Base-by-base conservation (phyloP, 1,139 yeast genomes). In the Taphrina pruni region DNA sequence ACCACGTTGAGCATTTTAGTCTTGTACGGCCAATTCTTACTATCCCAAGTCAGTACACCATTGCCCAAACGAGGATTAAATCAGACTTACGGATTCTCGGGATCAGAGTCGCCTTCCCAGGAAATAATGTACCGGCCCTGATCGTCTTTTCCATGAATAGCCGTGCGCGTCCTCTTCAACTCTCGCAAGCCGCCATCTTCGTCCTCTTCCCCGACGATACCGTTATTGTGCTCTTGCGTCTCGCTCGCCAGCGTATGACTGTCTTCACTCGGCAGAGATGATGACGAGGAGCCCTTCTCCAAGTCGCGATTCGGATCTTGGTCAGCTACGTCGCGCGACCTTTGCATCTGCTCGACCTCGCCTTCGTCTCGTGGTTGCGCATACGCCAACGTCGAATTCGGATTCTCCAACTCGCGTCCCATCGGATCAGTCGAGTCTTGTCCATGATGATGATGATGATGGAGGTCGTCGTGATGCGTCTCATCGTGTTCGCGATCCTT, bases 21-120 rank as follows among this genome's bases (percentile, higher is more conserved):
- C 32, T 32, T 8, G 55, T 45, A 32, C 41, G 64, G 64, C 64
- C 64, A 60, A 36, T 60, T 60, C 36, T 56, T 56, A 6, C 60
- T 56, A 26, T 12, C 26, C 36, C 48, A 6, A 26, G 38, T 50
- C 55, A 50, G 55, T 35, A 21, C 43, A 11, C 11, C 51, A 26
- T 26, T 4, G 4, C 32, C 32, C 46, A 1, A 14, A 43, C 46
- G n/a, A 12, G 21, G 54, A 48, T n/a, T 48, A n/a, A 4, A 2
- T 26, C 4, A 26, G 60, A 14, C 60, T 9, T 41, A 56, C 60
- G 60, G 60, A 21, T 56, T 56, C 50, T 56, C 60, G 26, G 60
- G 60, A 35, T 56, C 60, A n/a, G 26, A 12, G 48, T 17, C 36
- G 38, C 60, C 60, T 5, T 56, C 17, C 60, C 60, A 56, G 36